These are phyloP conservation scores for Wickerhamiella sorbophila DNA, from an alignment of 805 yeast species.

Conservation along the genomic window DNA sequence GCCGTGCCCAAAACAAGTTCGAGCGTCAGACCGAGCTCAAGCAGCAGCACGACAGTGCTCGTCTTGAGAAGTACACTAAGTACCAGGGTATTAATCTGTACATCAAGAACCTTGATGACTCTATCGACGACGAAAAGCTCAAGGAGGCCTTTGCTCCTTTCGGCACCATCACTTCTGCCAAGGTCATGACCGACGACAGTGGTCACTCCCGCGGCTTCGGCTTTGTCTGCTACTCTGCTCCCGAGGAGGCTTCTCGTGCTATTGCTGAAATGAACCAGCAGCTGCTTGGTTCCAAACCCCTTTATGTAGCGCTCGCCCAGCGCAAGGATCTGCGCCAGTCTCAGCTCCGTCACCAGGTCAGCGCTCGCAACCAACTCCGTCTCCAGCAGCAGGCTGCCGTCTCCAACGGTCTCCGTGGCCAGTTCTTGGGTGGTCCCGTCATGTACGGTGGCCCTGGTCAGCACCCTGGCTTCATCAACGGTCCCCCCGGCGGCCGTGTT, in stretches of 20 bases:
- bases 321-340: constrained; percentile 95
- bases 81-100: constrained; percentile 97
- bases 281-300: constrained; percentile 87
- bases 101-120: constrained; percentile 90
- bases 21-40: constrained; percentile 94
- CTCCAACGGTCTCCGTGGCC: constrained; percentile 77
- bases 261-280: constrained; percentile 97
- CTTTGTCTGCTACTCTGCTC: constrained; percentile 91
- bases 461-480: constrained; percentile 74
- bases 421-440: constrained; percentile 52
- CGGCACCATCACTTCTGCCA: constrained; percentile 91
- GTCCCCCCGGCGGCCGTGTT: constrained; percentile 52
- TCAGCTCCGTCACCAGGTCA: constrained; percentile 94
- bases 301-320: constrained; percentile 97
- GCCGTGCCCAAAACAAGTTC: constrained; percentile 98
- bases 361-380: constrained; percentile 96
- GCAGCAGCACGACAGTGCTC: constrained; percentile 82
- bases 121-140: constrained; percentile 80
- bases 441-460: constrained; percentile 53
- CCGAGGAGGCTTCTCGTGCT: constrained; percentile 98
- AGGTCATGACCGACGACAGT: constrained; percentile 86
- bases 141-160: constrained; percentile 84
- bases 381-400: constrained; percentile 79
- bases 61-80: constrained; percentile 82
- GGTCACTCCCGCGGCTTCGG: constrained; percentile 98